A percentile compares a stretch with the other conserved stretches of the same genome.
Conservation (phyloP, 805 yeast genomes). For the Sugiyamaella americana region DNA sequence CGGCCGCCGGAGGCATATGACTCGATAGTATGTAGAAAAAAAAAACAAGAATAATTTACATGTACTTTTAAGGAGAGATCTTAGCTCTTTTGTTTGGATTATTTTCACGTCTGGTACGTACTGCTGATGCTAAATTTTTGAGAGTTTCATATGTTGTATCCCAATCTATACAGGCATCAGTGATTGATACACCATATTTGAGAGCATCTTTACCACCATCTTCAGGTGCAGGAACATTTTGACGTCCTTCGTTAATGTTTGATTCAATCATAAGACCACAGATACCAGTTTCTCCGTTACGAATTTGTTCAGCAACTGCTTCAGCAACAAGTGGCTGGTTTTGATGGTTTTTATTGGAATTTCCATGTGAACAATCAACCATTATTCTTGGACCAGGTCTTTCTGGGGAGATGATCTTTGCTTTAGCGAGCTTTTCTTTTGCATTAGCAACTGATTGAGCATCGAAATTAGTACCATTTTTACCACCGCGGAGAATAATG, state of each 20-base stretch:
- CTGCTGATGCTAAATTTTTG: constrained; percentile 68
- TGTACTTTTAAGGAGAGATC: background rate
- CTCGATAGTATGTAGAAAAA: too few species aligned
- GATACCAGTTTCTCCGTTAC: constrained; percentile 64
- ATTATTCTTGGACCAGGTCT: constrained; percentile 59
- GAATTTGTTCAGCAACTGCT: constrained; percentile 69
- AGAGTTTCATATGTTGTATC: constrained; percentile 73
- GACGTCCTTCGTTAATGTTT: constrained; percentile 87
- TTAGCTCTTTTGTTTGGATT: background rate
- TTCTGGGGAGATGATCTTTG: constrained; percentile 36
- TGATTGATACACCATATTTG: constrained; percentile 89
- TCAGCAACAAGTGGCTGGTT: constrained; percentile 90
- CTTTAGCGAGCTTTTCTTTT: constrained; percentile 47
- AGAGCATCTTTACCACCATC: constrained; percentile 67
- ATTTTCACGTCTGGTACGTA: constrained; percentile 48
- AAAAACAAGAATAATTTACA: background rate
- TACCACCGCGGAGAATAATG: constrained; percentile 93
- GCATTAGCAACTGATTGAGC: constrained; percentile 64
- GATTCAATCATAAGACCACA: constrained; percentile 98
- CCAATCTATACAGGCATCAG: constrained; percentile 97
- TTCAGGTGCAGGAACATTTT: constrained; percentile 66
- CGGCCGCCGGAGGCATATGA: too few species aligned
- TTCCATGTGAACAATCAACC: constrained; percentile 98
- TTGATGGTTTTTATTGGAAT: constrained; percentile 81
- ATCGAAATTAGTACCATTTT: constrained; percentile 85